Evolutionary conservation across 352 stramenopile genomes (phyloP).

Genomic region (Blastocystis sp.): DNA sequence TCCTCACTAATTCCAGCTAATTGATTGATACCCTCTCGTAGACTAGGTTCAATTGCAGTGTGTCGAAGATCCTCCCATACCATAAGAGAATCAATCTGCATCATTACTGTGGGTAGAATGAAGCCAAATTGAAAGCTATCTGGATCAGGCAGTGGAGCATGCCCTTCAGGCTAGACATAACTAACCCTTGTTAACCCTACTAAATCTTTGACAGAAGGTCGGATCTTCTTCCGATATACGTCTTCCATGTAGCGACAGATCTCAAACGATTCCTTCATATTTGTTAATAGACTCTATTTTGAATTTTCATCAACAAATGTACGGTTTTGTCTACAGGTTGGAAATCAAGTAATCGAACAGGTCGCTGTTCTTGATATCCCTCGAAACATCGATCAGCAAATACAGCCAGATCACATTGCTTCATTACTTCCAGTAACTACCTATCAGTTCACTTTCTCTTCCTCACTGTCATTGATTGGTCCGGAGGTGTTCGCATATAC

Average conservation of each 20-base stretch:
- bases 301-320: too few relatives aligned
- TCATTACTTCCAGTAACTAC: conserved; percentile 44
- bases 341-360: conserved; percentile 41
- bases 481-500: not conserved
- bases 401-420: conserved; percentile 10
- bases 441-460: not conserved
- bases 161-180: not conserved
- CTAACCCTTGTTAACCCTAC: not conserved
- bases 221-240: not conserved
- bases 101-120: conserved; percentile 25
- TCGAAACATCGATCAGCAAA: conserved; percentile 56
- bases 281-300: not conserved
- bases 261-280: conserved; percentile 51
- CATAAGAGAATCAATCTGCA: conserved; percentile 22
- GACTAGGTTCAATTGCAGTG: not conserved
- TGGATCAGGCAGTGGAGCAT: not conserved
- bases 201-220: not conserved
- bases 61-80: conserved; percentile 54
- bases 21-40: conserved; percentile 34
- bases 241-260: conserved; percentile 50
- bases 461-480: not conserved
- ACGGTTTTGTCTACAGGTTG: not conserved
- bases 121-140: conserved; percentile 52
- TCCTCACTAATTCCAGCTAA: conserved; percentile 57
- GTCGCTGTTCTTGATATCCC: not conserved